Base-by-base conservation (phyloP, 2,329 filamentous ascomycete genomes). In the Colletotrichum ledebouriae region DNA sequence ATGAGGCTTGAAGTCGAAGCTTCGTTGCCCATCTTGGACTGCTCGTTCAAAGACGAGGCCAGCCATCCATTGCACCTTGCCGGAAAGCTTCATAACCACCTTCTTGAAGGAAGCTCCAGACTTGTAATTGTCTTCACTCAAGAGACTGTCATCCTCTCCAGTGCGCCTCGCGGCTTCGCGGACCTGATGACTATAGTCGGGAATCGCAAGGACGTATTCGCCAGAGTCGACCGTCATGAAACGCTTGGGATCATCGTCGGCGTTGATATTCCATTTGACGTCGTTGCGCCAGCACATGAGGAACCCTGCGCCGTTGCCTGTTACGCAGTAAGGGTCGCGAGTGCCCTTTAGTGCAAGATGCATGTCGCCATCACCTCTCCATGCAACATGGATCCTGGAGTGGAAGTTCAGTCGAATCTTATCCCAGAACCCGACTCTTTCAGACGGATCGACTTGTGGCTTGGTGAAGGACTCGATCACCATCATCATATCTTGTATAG, bases 401-500 rank as follows among this genome's bases (percentile, higher is more conserved):
- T 99, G 96, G 78, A 98, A 97, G 74, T 91, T 94, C 42, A 99
- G 86, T 62, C 96, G 87, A 59, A 99, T 94, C 84, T 99, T 99
- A 81, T 99, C 96, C 96, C 96, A 99, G 82, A 99, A 99, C 3
- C 96, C 96, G 53, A 97, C 94, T 63, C 92, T 87, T 72, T 99
- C 97, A 0, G 96, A 98, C 1, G 93, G 92, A 77, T 99, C 97
- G 33, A 98, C 85, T 71, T 95, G 94, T 7, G 95, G 94, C 77
- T 99, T 99, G 1, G 95, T 98, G 77, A 99, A 98, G 2, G 93
- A 95, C 79, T 99, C 96, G 70, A 99, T 92, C 29, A 94, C 94
- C 87, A 98, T 98, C 96, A 99, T 99, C 92, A 98, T 97, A 76
- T 99, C 97, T 78, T 99, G 96, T 56, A 99, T 95, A 1, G 95